Conservation (phyloP, 2,329 filamentous ascomycete species). For the Nemania sp. region DNA sequence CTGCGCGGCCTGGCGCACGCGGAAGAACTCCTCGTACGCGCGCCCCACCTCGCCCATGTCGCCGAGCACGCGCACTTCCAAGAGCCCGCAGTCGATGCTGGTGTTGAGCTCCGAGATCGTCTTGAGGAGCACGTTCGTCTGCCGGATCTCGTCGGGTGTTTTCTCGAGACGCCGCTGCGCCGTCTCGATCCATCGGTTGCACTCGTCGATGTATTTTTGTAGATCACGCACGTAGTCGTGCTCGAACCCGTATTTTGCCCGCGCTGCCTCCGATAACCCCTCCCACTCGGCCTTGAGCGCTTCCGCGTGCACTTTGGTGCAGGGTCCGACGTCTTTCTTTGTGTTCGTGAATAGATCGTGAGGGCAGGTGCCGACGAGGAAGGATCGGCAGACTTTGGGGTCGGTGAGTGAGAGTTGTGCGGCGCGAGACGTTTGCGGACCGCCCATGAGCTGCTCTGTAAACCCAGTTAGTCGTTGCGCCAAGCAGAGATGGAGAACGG, state of each 20-base stretch:
- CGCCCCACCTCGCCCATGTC: constrained; percentile 79
- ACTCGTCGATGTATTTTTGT: constrained; percentile 95
- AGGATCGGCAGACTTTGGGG: constrained; percentile 92
- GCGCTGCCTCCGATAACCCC: constrained; percentile 68
- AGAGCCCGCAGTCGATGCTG: constrained; percentile 78
- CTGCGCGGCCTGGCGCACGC: constrained; percentile 77
- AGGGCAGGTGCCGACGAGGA: constrained; percentile 89
- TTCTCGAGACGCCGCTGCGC: constrained; percentile 92
- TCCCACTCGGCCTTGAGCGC: constrained; percentile 89
- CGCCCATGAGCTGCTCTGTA: constrained; percentile 88
- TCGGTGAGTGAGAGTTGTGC: constrained; percentile 87
- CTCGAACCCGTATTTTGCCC: constrained; percentile 83
- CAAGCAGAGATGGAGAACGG: neutral
- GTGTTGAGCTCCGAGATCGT: constrained; percentile 78
- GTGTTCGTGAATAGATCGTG: constrained; percentile 99
- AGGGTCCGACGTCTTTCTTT: constrained; percentile 92
- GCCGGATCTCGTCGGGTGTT: constrained; percentile 94
- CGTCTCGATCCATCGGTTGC: constrained; percentile 88
- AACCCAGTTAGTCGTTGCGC: constrained; percentile 13
- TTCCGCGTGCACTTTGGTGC: constrained; percentile 86
- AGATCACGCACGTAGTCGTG: constrained; percentile 97
- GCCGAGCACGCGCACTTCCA: constrained; percentile 84
- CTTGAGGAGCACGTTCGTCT: constrained; percentile 89
- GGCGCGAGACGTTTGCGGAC: constrained; percentile 70
- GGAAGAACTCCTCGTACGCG: constrained; percentile 86